Evolutionary conservation across 768 basidiomycete genomes (phyloP).

Genomic region (Kwoniella sp.): DNA sequence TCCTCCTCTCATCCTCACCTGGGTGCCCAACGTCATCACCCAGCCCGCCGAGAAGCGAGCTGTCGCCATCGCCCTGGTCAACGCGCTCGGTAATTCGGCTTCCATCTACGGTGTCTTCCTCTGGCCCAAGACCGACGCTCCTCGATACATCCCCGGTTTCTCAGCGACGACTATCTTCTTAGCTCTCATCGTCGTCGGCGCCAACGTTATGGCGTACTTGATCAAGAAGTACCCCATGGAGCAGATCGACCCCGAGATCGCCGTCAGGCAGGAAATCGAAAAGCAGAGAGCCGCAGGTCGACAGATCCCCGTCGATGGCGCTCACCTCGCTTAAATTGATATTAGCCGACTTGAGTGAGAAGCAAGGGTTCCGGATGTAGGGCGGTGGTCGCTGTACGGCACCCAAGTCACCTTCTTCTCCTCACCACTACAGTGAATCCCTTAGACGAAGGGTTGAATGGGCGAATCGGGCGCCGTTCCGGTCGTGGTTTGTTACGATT

Average conservation of each 20-base stretch:
- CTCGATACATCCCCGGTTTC: conserved; percentile 53
- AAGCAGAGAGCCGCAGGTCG: conserved; percentile 29
- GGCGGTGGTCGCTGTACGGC: too few relatives aligned
- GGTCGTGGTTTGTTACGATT: too few relatives aligned
- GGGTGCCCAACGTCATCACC: conserved; percentile 55
- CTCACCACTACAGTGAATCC: too few relatives aligned
- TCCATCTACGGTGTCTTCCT: conserved; percentile 56
- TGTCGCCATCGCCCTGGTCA: conserved; percentile 53
- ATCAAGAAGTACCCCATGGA: conserved; percentile 49
- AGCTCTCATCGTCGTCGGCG: conserved; percentile 37
- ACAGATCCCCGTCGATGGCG: not conserved
- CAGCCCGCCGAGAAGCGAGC: conserved; percentile 54
- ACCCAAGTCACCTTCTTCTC: too few relatives aligned
- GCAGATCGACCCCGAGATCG: conserved; percentile 38
- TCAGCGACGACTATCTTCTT: conserved; percentile 51
- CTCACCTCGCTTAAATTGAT: not conserved
- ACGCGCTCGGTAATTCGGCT: conserved; percentile 50
- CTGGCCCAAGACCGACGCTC: conserved; percentile 51
- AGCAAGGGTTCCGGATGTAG: too few relatives aligned
- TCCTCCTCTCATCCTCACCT: conserved; percentile 49
- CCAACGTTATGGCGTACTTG: conserved; percentile 41
- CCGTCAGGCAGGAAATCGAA: conserved; percentile 42
- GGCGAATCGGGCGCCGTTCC: too few relatives aligned
- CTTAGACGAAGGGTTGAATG: too few relatives aligned
- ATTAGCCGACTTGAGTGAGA: too few relatives aligned